Conservation (phyloP, 2,329 filamentous ascomycete genomes). For the Colletotrichum aenigma region DNA sequence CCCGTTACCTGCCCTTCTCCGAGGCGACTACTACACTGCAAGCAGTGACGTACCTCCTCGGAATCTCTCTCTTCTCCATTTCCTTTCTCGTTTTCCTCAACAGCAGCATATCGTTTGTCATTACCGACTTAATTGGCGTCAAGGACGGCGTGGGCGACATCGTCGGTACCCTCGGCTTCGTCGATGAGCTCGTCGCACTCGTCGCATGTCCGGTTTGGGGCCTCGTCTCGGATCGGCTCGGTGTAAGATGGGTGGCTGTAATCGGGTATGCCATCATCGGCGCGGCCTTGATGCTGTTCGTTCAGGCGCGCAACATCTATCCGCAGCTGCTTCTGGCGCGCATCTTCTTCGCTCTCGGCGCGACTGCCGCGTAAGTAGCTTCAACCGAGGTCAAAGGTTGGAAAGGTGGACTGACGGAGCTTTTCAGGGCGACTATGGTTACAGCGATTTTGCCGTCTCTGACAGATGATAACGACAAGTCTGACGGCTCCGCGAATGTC, state of each 20-base stretch:
- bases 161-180: slow-evolving; percentile 84
- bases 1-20: slow-evolving; percentile 61
- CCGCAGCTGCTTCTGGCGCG: slow-evolving; percentile 85
- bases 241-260: slow-evolving; percentile 74
- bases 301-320: slow-evolving; percentile 86
- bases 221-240: slow-evolving; percentile 75
- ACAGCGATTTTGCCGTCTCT: slow-evolving; percentile 86
- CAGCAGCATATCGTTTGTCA: slow-evolving; percentile 81
- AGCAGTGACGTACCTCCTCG: slow-evolving; percentile 77
- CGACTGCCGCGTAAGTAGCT: slow-evolving; percentile 75
- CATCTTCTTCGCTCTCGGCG: slow-evolving; percentile 87
- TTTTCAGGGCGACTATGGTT: slow-evolving; percentile 82
- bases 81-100: slow-evolving; percentile 91
- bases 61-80: slow-evolving; percentile 85
- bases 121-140: slow-evolving; percentile 80
- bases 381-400: background rate
- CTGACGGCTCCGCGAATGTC: slow-evolving; percentile 27
- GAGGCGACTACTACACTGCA: slow-evolving; percentile 64
- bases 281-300: slow-evolving; percentile 76
- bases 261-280: slow-evolving; percentile 85
- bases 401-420: background rate
- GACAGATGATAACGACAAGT: slow-evolving; percentile 53
- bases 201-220: slow-evolving; percentile 84
- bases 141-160: slow-evolving; percentile 77
- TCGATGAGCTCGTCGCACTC: slow-evolving; percentile 81